Evolutionary conservation across 495 filamentous ascomycete species (phyloP).

Genomic region (Durotheca rogersii): DNA sequence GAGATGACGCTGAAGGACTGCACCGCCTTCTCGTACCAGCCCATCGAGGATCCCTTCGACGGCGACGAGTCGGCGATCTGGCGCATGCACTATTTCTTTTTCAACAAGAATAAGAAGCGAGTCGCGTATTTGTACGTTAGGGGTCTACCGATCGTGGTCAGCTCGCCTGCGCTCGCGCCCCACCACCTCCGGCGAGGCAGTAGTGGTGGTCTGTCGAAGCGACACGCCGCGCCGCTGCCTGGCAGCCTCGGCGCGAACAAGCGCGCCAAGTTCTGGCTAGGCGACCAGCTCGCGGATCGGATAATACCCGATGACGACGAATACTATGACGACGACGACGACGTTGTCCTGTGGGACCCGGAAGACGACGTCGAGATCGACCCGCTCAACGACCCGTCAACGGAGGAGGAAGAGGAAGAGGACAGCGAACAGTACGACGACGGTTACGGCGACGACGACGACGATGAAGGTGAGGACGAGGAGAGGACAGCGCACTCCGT

Average conservation of each 20-base stretch:
- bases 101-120: constrained; percentile 89
- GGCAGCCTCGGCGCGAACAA: constrained; percentile 55
- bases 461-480: constrained; percentile 53
- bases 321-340: constrained; percentile 41
- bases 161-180: constrained; percentile 56
- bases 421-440: constrained; percentile 43
- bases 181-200: constrained; percentile 29
- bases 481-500: constrained; percentile 53
- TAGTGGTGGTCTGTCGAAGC: constrained; percentile 42
- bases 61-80: constrained; percentile 91
- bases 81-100: constrained; percentile 96
- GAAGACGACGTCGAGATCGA: constrained; percentile 54
- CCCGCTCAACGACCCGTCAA: constrained; percentile 47
- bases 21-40: constrained; percentile 79
- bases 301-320: constrained; percentile 46
- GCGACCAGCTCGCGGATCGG: constrained; percentile 56
- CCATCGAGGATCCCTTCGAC: constrained; percentile 80
- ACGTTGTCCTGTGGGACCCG: constrained; percentile 49
- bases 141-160: constrained; percentile 77
- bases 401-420: constrained; percentile 34
- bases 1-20: constrained; percentile 89
- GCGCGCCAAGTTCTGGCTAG: constrained; percentile 80
- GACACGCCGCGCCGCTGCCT: constrained; percentile 24
- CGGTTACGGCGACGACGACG: constrained; percentile 53
- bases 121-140: constrained; percentile 92